Evolutionary conservation across 2,329 filamentous ascomycete genomes (phyloP).

Genomic region (Monilinia polystroma): DNA sequence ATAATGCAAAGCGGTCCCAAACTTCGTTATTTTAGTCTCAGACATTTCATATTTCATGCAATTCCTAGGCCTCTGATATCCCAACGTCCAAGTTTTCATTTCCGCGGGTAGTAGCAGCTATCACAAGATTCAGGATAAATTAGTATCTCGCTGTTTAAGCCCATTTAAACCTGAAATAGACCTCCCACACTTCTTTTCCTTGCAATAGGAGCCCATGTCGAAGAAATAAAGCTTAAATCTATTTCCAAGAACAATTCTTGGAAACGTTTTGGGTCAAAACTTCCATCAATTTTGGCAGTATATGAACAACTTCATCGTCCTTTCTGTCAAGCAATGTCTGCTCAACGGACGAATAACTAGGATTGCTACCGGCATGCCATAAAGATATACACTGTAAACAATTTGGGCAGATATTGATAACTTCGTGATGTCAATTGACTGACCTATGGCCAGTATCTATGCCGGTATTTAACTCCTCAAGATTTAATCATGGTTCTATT

Average conservation of each 20-base stretch:
- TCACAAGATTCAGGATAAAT: not conserved
- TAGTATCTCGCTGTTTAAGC: not conserved
- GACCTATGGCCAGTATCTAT: not conserved
- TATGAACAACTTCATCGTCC: not conserved
- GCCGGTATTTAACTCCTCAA: not conserved
- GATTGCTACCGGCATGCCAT: not conserved
- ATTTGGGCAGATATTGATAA: not conserved
- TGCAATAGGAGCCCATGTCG: not conserved
- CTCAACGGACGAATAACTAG: not conserved
- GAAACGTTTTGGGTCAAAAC: not conserved
- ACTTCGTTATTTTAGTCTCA: not conserved
- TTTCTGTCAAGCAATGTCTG: not conserved
- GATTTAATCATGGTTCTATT: not conserved
- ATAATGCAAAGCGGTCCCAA: not conserved
- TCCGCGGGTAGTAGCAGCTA: not conserved
- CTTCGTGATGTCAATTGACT: not conserved
- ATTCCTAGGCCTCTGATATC: not conserved
- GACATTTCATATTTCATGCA: not conserved
- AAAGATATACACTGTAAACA: not conserved
- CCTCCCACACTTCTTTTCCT: too few relatives aligned
- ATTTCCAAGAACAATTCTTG: not conserved
- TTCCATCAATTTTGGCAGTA: not conserved
- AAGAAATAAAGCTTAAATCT: not conserved
- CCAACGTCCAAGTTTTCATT: not conserved
- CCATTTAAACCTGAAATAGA: not conserved